Evolutionary conservation across 139 green algal genomes (phyloP), one percentile per base, ranked within the genome.

Genomic region (Raphidocelis subcapitata): DNA sequence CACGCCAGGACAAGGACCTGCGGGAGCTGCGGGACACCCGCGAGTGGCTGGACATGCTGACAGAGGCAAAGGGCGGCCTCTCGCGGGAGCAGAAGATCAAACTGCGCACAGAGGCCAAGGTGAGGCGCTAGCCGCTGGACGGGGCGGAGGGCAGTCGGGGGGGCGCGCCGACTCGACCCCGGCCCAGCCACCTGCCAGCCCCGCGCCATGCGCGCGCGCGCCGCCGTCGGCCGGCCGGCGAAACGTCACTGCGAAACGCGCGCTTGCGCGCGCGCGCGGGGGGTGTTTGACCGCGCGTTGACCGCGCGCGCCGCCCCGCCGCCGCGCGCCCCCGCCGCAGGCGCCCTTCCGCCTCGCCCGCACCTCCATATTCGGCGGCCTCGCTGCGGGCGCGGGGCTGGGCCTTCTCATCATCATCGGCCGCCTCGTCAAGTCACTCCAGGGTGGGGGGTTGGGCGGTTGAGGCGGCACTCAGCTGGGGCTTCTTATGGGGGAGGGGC

Each of bases 311-410:
- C 79, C 85, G 24, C 88, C 86, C 79, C 82, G 88, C 32, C n/a
- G 62, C 3, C 3, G 4, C 62, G 35, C 28, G 3, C 28, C 10
- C 31, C 62, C 15, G 12, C 65, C 65, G 64, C 77, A 89, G 77
- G 79, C 91, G 3, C 93, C 94, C n/a, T 97, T 98, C 82, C 82
- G 92, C 26, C 81, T 97, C 23, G 73, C 86, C 0, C 87, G 93
- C 28, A 77, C 94, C 26, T 80, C 94, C 29, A n/a, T 96, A 2
- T 84, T 94, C 44, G 86, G 92, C 4, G 91, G 85, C 29, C 61
- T 97, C 28, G 72, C 72, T 0, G 75, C 68, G 1, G 91, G 89
- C 20, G 93, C 92, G 0, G 81, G 32, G 24, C n/a, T 96, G 10
- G 93, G 92, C 20, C 82, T 97, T 1, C 37, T 97, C 23, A 87